A percentile compares a stretch with the other conserved stretches of the same genome.
Conservation (phyloP, 306 rosid species). For the Leucaena leucocephala region DNA sequence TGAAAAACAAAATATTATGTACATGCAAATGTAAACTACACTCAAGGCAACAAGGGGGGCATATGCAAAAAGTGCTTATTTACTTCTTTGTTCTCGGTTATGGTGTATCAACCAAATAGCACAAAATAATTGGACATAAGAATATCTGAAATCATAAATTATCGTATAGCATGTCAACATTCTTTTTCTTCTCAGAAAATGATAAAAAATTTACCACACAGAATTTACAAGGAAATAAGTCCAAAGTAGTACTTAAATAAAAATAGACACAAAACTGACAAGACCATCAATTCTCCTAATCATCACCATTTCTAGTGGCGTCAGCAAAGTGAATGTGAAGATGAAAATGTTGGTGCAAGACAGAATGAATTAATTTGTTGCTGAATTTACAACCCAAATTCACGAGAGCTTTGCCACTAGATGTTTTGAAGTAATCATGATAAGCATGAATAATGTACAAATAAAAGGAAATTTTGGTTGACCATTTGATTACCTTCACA, state of each 20-base stretch:
- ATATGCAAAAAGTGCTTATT: constrained; percentile 26
- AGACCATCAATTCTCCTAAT: constrained; percentile 28
- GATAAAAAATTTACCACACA: constrained; percentile 14
- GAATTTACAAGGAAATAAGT: constrained; percentile 24
- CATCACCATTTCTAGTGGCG: constrained; percentile 25
- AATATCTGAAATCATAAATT: constrained; percentile 34
- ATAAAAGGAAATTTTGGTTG: constrained; percentile 28
- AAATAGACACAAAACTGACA: constrained; percentile 8
- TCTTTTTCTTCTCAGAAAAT: background rate
- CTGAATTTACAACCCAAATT: constrained; percentile 26
- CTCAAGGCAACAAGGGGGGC: constrained; percentile 3
- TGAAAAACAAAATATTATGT: background rate
- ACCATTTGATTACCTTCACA: constrained; percentile 64
- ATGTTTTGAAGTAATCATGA: constrained; percentile 19
- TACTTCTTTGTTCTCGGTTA: background rate
- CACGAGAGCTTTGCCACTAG: constrained; percentile 18
- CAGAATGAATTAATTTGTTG: constrained; percentile 14
- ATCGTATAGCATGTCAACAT: constrained; percentile 19
- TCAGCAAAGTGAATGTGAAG: constrained; percentile 20
- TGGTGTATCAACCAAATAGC: constrained; percentile 15
- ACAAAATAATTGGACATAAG: constrained; percentile 29
- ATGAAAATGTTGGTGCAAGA: constrained; percentile 22
- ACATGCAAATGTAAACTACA: constrained; percentile 4
- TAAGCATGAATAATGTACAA: background rate
- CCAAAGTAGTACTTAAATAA: constrained; percentile 27